Evolutionary conservation across 2,329 filamentous ascomycete species (phyloP), one percentile per base, ranked within the genome.

Genomic region (Trichoderma polysporum): DNA sequence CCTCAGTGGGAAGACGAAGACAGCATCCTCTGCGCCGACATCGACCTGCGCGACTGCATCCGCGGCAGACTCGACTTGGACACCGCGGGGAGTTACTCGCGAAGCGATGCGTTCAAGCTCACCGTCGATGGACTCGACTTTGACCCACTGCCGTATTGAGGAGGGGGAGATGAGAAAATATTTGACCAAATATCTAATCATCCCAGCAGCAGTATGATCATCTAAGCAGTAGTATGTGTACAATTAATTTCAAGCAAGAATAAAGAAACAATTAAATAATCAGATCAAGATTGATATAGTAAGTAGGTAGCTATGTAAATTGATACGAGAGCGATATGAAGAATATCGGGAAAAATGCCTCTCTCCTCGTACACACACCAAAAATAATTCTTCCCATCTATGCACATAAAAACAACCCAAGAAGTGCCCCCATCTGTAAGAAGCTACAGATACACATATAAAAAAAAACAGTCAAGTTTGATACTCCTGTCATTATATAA

Each of bases 11-110:
- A 97, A 68, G 89, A 94, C 68, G 79, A 90, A 65, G 83, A 87
- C 4, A 86, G 87, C 0, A 76, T 97, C 33, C 79, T 93, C 60
- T 86, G 86, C 37, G 84, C 87, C 0, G 91, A 95, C 70, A 89
- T 94, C 3, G 93, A 97, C 74, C 90, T 97, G 73, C 91, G 96
- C 56, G 93, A 97, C 71, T 97, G 94, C 72, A 86, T 93, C 71
- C 84, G 92, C 10, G 94, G 93, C 0, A 82, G 92, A 61, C 76
- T 97, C 70, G 93, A 97, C 76, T 77, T 97, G 54, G 94, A 97
- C 80, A 88, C 92, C 41, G 92, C 88, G 2, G 94, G 94, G 0
- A 93, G 90, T 74, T 97, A 97, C 77, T 94, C 92, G 2, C 85
- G 93, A 64, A 88, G 86, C 68, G 88, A 90, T 75, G 81, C 85